These are phyloP conservation scores for Peronosclerospora sorghi DNA, from an alignment of 352 stramenopile species.

Conservation along the genomic window DNA sequence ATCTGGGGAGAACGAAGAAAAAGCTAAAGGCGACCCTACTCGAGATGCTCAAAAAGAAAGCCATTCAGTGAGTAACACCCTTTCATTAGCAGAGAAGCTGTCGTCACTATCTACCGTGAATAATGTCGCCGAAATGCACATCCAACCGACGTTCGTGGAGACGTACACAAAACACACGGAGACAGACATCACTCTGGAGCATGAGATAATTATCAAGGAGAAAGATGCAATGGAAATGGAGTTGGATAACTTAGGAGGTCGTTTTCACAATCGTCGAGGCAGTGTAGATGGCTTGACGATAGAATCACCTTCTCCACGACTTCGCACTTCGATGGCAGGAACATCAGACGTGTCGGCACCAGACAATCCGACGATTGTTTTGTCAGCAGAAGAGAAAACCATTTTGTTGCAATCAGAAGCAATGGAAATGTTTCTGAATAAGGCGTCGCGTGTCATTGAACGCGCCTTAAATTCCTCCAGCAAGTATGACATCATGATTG, in stretches of 20 bases:
- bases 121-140: constrained; percentile 70
- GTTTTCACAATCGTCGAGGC: constrained; percentile 21
- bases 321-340: constrained; percentile 34
- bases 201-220: constrained; percentile 57
- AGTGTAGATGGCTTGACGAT: constrained; percentile 18
- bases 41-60: constrained; percentile 11
- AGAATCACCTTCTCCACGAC: constrained; percentile 26
- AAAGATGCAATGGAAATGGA: constrained; percentile 29
- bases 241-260: constrained; percentile 16
- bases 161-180: constrained; percentile 80
- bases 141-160: constrained; percentile 69
- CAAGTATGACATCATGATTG: constrained; percentile 80
- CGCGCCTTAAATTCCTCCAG: constrained; percentile 59
- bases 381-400: constrained; percentile 54
- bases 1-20: constrained; percentile 17
- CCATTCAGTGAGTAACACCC: constrained; percentile 19
- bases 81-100: constrained; percentile 72
- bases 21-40: constrained; percentile 1
- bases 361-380: constrained; percentile 9
- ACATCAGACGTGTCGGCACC: constrained; percentile 22
- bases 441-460: constrained; percentile 72
- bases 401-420: constrained; percentile 56
- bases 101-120: constrained; percentile 59
- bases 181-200: constrained; percentile 73
- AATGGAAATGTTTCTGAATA: constrained; percentile 69